Evolutionary conservation across 2,329 filamentous ascomycete genomes (phyloP).

Genomic region (Taxawa tesnikishii): DNA sequence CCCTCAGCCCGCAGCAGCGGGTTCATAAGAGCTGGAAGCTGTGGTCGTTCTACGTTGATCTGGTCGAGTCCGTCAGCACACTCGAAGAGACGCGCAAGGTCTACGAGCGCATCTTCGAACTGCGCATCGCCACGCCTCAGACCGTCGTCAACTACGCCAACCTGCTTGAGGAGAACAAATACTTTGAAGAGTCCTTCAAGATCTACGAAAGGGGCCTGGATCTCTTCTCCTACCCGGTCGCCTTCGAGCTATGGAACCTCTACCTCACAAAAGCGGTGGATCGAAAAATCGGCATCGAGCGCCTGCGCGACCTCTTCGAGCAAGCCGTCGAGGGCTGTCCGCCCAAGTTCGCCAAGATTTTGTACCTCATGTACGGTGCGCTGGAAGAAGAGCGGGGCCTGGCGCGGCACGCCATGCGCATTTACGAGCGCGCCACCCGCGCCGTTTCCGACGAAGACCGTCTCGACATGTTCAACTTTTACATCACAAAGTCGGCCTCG

Average conservation of each 20-base stretch:
- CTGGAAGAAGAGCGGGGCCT: conserved; percentile 91
- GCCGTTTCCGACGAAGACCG: conserved; percentile 91
- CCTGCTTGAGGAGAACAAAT: conserved; percentile 83
- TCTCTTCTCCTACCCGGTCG: conserved; percentile 96
- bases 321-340: conserved; percentile 92
- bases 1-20: conserved; percentile 81
- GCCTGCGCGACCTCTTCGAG: conserved; percentile 88
- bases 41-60: conserved; percentile 98
- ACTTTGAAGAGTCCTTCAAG: conserved; percentile 97
- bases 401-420: conserved; percentile 93
- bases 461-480: conserved; percentile 97
- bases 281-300: conserved; percentile 88
- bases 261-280: conserved; percentile 97
- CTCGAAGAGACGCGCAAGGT: conserved; percentile 87
- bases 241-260: conserved; percentile 96
- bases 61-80: conserved; percentile 86
- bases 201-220: conserved; percentile 90
- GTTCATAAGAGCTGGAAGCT: conserved; percentile 99
- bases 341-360: conserved; percentile 85
- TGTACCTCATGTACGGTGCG: conserved; percentile 98
- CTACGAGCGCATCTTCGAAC: conserved; percentile 95
- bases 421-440: conserved; percentile 92
- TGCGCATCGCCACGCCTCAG: conserved; percentile 93
- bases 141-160: conserved; percentile 98
- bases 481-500: conserved; percentile 95